phyloP scores from a whole-genome alignment of 805 yeast species.

The Saitoella complicata region DNA sequence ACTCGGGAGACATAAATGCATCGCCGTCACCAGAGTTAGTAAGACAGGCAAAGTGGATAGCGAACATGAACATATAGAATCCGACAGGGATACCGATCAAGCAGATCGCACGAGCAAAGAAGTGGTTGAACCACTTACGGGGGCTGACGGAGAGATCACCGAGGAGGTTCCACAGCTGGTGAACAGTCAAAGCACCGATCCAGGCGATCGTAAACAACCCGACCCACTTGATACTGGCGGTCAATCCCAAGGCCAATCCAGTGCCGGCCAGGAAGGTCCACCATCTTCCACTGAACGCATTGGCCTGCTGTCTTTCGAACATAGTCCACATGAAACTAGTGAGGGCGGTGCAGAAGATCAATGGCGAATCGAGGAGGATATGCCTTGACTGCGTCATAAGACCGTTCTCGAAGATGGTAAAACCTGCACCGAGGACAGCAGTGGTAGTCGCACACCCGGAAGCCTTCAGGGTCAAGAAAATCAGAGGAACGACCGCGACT shows the following conservation, averaged over 20 bases:
- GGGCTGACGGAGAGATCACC: slow-evolving; percentile 46
- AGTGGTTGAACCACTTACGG: slow-evolving; percentile 25
- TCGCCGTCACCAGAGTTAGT: slow-evolving; percentile 41
- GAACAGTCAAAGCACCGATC: slow-evolving; percentile 35
- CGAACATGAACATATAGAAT: slow-evolving; percentile 42
- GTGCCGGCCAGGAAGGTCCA: slow-evolving; percentile 30
- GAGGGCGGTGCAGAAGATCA: slow-evolving; percentile 28
- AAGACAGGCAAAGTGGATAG: slow-evolving; percentile 35
- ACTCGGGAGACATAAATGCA: slow-evolving; percentile 46
- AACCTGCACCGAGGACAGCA: slow-evolving; percentile 33
- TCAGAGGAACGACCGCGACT: slow-evolving; percentile 32
- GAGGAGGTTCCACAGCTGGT: slow-evolving; percentile 47
- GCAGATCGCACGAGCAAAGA: slow-evolving; percentile 25
- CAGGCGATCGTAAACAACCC: slow-evolving; percentile 55
- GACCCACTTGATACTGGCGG: slow-evolving; percentile 49
- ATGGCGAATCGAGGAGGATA: slow-evolving; percentile 31
- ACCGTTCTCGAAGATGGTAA: slow-evolving; percentile 43
- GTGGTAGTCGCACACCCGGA: slow-evolving; percentile 36
- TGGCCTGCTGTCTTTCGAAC: slow-evolving; percentile 25
- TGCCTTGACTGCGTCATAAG: slow-evolving; percentile 44
- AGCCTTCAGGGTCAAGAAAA: slow-evolving; percentile 39
- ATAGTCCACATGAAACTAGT: slow-evolving; percentile 36
- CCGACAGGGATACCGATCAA: slow-evolving; percentile 39
- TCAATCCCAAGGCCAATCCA: slow-evolving; percentile 35
- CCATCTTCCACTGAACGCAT: slow-evolving; percentile 38